Evolutionary conservation across 2,329 filamentous ascomycete genomes (phyloP), one percentile per base, ranked within the genome.

Genomic region (Salinomyces thailandicus): DNA sequence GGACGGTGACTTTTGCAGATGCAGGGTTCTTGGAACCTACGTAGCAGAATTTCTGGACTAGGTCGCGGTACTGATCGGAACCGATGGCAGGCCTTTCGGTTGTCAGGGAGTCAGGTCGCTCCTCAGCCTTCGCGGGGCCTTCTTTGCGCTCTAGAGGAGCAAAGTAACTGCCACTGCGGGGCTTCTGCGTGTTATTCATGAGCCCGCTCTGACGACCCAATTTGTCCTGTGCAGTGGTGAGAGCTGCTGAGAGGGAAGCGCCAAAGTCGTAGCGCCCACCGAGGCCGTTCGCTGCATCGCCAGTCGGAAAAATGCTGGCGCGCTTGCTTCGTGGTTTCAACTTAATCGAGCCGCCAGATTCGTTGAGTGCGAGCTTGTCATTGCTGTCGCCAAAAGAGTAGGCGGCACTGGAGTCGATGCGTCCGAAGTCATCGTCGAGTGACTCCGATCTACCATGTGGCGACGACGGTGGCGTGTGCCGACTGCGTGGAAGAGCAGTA

Each of bases 31-130:
- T 49, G 46, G 73, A 73, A 93, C 89, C 78, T 89, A 95, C 89
- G 77, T 96, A 98, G 73, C 91, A 98, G 72, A 94, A 98, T 70
- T 93, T 95, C 70, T 93, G 87, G 62, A 98, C 82, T 48, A 98
- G 75, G 65, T 98, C 91, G 64, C 93, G 85, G 61, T 98, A 96
- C 42, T 89, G 87, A 42, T 85, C 79, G 46, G 86, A 93, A 42
- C 87, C 76, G 48, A 94, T 79, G 54, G 75, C 71, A 30, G 79
- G 78, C 54, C 80, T 77, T 53, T 74, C 72, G 26, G 71, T 67
- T 11, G 72, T 65, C 50, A 68, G 69, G 58, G 55, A 73, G 67
- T 63, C 73, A 55, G 62, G 75, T 36, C 69, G 50, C 40, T 56
- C 53, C 22, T 49, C 43, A n/a, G 47, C 43, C 46, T 53, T 55